phyloP scores from a whole-genome alignment of 164 flowering plant species.

The Vitis cinerea region DNA sequence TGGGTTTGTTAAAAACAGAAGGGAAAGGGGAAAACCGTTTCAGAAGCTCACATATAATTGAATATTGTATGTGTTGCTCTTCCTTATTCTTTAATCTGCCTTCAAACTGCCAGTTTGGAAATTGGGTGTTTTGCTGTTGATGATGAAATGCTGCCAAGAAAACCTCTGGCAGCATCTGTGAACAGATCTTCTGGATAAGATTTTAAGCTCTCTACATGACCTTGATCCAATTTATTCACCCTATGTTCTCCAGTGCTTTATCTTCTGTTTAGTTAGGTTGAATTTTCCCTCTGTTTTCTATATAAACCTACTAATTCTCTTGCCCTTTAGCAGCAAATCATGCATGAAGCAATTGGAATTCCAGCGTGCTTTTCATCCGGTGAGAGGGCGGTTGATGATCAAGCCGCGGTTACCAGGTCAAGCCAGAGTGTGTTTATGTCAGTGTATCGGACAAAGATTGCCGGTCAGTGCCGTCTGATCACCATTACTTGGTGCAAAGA shows the following conservation, averaged over 20 bases:
- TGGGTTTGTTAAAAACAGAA: constrained; percentile 8
- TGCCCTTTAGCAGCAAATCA: constrained; percentile 1
- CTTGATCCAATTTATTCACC: background rate
- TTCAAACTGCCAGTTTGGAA: constrained; percentile 12
- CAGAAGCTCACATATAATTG: constrained; percentile 5
- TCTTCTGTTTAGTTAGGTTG: background rate
- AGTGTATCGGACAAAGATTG: constrained; percentile 44
- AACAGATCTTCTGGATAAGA: constrained; percentile 18
- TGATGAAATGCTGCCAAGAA: constrained; percentile 12
- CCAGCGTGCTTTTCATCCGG: constrained; percentile 45
- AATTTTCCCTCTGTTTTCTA: background rate
- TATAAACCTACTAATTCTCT: constrained; percentile 1
- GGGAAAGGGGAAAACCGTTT: background rate
- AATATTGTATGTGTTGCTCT: background rate
- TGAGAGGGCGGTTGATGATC: constrained; percentile 18
- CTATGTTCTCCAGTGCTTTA: background rate
- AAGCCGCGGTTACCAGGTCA: constrained; percentile 26
- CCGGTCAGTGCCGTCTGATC: constrained; percentile 48
- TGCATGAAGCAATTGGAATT: constrained; percentile 43
- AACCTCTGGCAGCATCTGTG: constrained; percentile 15
- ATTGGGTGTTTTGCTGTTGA: constrained; percentile 1
- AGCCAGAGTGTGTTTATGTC: constrained; percentile 53
- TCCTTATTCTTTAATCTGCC: background rate
- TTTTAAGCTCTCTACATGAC: background rate
- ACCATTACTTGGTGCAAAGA: constrained; percentile 65